Evolutionary conservation across 306 rosid species (phyloP), one percentile per base, ranked within the genome.

Genomic region (Rosa lucieae): DNA sequence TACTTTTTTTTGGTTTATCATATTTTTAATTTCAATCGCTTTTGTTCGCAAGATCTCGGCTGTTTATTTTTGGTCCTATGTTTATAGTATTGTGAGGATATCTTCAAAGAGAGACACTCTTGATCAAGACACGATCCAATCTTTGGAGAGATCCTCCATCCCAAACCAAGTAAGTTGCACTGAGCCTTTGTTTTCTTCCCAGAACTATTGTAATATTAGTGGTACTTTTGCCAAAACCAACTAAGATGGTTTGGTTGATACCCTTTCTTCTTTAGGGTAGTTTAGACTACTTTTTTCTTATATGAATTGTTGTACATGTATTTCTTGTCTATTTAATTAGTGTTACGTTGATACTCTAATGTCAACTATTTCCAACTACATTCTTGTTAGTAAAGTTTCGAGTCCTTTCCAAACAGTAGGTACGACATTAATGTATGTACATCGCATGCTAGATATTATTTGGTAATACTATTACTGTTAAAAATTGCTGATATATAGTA

Each of bases 41-140:
- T 62, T 29, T 5, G 6, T 62, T 62, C 35, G 8, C 7, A 87
- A 94, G 98, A 77, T 88, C 46, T 92, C 96, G 83, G 83, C 92
- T 77, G 6, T 92, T 71, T 90, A 49, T 72, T 70, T 94, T 78
- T 94, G 96, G 98, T 86, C 91, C 8, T 94, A 88, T 55, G 96
- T 92, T 35, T 94, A 89, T 86, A 94, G 92, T 83, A 86, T 94
- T 46, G 90, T 92, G 80, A 42, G 97, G 65, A 61, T 94, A 72
- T 90, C 89, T 44, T 78, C 94, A 74, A 85, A 29, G 15, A 66
- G 46, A 68, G 49, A 59, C 75, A 76, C 51, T 10, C 14, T 58
- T 58, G 65, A 21, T 12, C 80, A 61, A 67, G 85, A 80, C 75
- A 5, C 70, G 40, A 53, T 5, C 20, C 75, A 61, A 80, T 75